A percentile compares a stretch with the other conserved stretches of the same genome.
These are phyloP conservation scores for Sphagnum magellanicum DNA, from an alignment of 228 moss, liverwort and hornwort species.

Conservation along the genomic window DNA sequence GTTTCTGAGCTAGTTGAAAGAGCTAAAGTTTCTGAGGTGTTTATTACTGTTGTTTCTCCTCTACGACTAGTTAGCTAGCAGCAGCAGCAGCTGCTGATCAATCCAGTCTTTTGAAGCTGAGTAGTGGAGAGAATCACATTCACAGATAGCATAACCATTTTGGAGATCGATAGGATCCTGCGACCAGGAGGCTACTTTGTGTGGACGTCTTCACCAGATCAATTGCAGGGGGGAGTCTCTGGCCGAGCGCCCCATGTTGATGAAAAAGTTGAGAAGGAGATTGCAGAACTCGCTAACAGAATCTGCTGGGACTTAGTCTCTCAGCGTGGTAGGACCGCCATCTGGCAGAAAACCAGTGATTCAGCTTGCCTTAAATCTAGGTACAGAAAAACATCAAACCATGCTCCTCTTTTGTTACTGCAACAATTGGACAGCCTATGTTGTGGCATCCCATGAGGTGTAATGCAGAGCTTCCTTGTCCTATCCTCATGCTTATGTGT, in stretches of 20 bases:
- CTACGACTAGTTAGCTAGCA: too few relatives aligned
- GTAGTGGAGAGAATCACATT: too few relatives aligned
- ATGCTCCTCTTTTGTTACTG: background rate
- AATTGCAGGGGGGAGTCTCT: background rate
- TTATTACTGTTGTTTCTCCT: too few relatives aligned
- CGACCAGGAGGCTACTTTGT: slow-evolving; percentile 43
- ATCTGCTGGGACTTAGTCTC: slow-evolving; percentile 36
- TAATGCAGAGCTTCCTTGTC: too few relatives aligned
- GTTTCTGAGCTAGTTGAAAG: too few relatives aligned
- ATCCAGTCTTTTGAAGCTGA: too few relatives aligned
- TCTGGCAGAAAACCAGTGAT: slow-evolving; percentile 31
- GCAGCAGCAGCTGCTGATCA: too few relatives aligned
- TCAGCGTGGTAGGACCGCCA: slow-evolving; percentile 12
- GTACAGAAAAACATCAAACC: background rate
- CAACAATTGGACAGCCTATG: too few relatives aligned
- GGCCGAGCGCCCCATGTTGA: background rate
- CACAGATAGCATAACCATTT: slow-evolving; percentile 22
- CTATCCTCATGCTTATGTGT: too few relatives aligned
- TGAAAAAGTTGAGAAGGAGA: slow-evolving; percentile 10
- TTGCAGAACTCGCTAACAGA: slow-evolving; percentile 20
- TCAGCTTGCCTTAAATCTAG: background rate
- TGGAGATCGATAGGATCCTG: slow-evolving; percentile 43
- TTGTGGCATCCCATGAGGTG: too few relatives aligned
- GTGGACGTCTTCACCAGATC: slow-evolving; percentile 9
- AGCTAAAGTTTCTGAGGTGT: too few relatives aligned